Percentiles rank a stretch among this genome's conserved stretches.
These are phyloP conservation scores for Solanum dulcamara DNA, from an alignment of 257 asterid genomes.

Conservation along the genomic window DNA sequence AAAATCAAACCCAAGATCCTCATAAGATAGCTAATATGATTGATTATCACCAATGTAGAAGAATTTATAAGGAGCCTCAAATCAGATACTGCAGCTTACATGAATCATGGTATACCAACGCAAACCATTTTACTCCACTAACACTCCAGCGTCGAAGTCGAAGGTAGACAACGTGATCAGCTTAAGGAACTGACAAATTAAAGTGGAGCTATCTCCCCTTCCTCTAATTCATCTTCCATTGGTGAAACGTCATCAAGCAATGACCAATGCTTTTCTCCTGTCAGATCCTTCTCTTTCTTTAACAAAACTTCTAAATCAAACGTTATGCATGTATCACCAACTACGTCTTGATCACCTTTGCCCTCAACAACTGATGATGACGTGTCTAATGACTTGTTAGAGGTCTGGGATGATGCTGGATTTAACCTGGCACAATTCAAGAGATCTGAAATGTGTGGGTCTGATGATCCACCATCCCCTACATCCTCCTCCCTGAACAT, in stretches of 20 bases:
- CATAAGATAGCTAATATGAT: not conserved
- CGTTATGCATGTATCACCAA: conserved; percentile 15
- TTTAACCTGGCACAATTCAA: not conserved
- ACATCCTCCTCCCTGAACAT: conserved; percentile 60
- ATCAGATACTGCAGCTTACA: not conserved
- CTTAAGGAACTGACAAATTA: not conserved
- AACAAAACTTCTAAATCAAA: conserved; percentile 30
- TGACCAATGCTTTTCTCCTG: not conserved
- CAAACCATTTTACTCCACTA: not conserved
- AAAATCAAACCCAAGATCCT: not conserved
- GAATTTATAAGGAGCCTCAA: not conserved
- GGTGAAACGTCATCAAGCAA: not conserved
- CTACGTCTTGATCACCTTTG: conserved; percentile 13
- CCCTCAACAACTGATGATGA: not conserved
- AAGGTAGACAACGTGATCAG: not conserved
- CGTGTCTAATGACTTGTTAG: conserved; percentile 2
- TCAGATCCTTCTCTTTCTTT: conserved; percentile 3
- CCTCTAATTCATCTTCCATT: conserved; percentile 62
- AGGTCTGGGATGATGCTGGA: not conserved
- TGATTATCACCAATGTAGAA: not conserved
- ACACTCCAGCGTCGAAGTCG: not conserved
- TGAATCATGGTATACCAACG: not conserved
- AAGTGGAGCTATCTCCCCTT: conserved; percentile 54
- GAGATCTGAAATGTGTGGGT: conserved; percentile 41
- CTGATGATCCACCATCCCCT: conserved; percentile 26